Conservation (phyloP, 768 basidiomycete genomes). For the Megacollybia marginata region DNA sequence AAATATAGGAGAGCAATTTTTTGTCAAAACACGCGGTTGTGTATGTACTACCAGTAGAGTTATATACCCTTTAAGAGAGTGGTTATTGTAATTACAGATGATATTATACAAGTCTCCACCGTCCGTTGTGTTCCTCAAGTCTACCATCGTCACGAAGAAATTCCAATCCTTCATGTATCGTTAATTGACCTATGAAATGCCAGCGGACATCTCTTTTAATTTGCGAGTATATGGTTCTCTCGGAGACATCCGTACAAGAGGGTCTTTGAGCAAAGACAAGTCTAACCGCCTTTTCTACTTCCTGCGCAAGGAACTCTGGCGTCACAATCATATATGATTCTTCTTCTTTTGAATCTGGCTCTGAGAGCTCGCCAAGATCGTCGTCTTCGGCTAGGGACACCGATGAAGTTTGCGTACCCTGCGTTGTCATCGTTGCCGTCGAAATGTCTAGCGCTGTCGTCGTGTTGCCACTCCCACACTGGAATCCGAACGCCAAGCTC, state of each 20-base stretch:
- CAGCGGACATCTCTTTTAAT: conserved; percentile 57
- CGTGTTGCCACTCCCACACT: conserved; percentile 1
- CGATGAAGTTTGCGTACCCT: conserved; percentile 21
- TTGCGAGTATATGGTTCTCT: conserved; percentile 37
- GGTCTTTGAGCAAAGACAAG: conserved; percentile 19
- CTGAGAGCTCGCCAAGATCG: conserved; percentile 47
- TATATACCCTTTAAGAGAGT: too few species aligned
- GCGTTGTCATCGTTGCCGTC: conserved; percentile 15
- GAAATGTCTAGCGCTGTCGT: conserved; percentile 18
- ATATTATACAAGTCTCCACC: background rate
- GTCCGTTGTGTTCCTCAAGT: conserved; percentile 5
- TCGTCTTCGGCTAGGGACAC: conserved; percentile 14
- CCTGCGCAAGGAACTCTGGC: conserved; percentile 35
- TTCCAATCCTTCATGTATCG: conserved; percentile 52
- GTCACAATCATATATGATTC: conserved; percentile 64
- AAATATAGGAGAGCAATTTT: too few species aligned
- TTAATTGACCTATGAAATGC: conserved; percentile 58
- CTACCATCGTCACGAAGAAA: conserved; percentile 32
- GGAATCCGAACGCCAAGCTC: background rate
- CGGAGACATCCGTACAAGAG: conserved; percentile 12
- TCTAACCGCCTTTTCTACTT: conserved; percentile 40
- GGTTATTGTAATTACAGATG: too few species aligned
- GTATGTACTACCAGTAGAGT: too few species aligned
- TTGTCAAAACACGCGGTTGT: too few species aligned
- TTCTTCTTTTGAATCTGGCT: conserved; percentile 48